phyloP scores from a whole-genome alignment of 148 eudicot genomes.

The Rhododendron mucronatum region DNA sequence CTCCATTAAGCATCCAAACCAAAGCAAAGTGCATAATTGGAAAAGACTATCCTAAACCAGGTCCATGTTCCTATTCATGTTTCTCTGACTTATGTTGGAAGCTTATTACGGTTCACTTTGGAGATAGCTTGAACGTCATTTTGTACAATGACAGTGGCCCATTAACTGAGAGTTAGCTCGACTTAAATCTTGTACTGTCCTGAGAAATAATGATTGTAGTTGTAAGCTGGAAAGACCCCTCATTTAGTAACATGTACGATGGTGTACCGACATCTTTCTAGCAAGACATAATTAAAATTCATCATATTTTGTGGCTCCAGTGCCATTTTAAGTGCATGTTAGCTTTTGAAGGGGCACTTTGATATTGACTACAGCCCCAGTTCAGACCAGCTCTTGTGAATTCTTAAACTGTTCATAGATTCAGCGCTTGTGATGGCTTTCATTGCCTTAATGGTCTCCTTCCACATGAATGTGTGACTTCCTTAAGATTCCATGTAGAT shows the following conservation, averaged over 20 bases:
- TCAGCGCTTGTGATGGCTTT: background rate
- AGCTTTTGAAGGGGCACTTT: background rate
- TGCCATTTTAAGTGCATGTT: background rate
- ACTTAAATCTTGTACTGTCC: background rate
- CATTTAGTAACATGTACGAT: background rate
- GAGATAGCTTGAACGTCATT: background rate
- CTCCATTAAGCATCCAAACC: conserved; percentile 70
- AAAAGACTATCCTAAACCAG: conserved; percentile 84
- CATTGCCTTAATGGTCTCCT: background rate
- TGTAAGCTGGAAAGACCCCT: background rate
- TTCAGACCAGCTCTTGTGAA: background rate
- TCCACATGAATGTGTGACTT: background rate
- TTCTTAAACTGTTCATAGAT: background rate
- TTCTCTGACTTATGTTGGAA: background rate
- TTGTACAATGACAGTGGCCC: background rate
- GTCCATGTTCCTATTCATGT: conserved; percentile 23
- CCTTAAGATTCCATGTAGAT: background rate
- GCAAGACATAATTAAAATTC: background rate
- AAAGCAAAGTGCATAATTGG: conserved; percentile 88
- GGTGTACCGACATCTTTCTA: background rate
- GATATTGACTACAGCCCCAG: background rate
- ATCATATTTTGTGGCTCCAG: background rate
- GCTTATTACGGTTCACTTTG: background rate
- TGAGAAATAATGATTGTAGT: background rate
- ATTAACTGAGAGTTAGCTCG: background rate